These are phyloP conservation scores for Wilhelminamyces savonicus DNA, from an alignment of 805 yeast species.

Conservation along the genomic window DNA sequence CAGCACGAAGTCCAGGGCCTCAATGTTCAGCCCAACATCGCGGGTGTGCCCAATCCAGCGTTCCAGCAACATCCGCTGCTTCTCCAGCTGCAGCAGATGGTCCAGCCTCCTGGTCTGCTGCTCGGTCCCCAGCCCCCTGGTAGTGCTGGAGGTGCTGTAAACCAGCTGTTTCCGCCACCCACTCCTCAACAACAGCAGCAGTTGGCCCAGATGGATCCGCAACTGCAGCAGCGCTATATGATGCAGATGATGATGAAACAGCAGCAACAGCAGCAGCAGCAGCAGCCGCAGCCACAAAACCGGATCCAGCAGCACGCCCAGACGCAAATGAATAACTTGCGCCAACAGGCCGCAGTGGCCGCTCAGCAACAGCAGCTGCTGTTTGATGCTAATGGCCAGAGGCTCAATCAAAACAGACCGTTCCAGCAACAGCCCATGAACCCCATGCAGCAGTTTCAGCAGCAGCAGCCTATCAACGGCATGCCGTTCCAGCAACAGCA, in stretches of 20 bases:
- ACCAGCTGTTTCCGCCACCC: no score
- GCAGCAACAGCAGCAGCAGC: slow-evolving; percentile 10
- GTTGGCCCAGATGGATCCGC: slow-evolving; percentile 2
- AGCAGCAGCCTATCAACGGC: background rate
- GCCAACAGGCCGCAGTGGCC: slow-evolving; percentile 37
- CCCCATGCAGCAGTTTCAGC: background rate
- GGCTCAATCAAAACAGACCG: no score
- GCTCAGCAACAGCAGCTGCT: slow-evolving; percentile 10
- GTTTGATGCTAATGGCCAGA: slow-evolving; percentile 1
- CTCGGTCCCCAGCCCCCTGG: slow-evolving; percentile 1
- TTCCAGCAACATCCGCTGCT: slow-evolving; percentile 2
- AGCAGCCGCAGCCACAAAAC: slow-evolving; percentile 14
- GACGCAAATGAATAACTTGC: slow-evolving; percentile 43
- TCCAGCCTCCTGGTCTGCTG: slow-evolving; percentile 1
- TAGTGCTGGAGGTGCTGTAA: no score
- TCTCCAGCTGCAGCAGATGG: slow-evolving; percentile 1
- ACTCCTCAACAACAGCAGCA: slow-evolving; percentile 7
- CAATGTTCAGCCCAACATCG: slow-evolving; percentile 17
- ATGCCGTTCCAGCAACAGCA: slow-evolving; percentile 3
- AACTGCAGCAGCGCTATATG: slow-evolving; percentile 8
- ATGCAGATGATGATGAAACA: slow-evolving; percentile 20
- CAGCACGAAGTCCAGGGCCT: slow-evolving; percentile 45
- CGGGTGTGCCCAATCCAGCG: slow-evolving; percentile 6
- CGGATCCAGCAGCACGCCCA: slow-evolving; percentile 42
- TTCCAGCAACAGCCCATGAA: background rate